A percentile compares a stretch with the other conserved stretches of the same genome.
Evolutionary conservation across 495 filamentous ascomycete genomes (phyloP).

Genomic region (Annulohypoxylon bovei): DNA sequence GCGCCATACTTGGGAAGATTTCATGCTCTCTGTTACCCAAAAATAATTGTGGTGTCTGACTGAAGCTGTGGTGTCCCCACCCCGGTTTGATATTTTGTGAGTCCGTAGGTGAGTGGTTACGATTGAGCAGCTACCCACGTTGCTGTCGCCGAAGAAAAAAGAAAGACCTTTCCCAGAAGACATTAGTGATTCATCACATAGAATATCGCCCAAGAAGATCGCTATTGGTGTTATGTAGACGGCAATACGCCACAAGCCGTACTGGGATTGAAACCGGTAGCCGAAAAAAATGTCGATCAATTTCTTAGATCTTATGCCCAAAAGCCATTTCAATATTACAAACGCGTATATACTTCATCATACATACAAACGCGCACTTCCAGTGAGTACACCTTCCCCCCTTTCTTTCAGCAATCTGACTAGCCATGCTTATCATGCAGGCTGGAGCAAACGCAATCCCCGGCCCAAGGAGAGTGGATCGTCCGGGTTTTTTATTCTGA

Average conservation of each 20-base stretch:
- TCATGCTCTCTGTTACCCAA: background rate
- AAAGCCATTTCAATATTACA: background rate
- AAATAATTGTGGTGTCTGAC: constrained; percentile 9
- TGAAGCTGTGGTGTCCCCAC: constrained; percentile 2
- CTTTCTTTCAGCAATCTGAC: background rate
- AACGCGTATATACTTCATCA: background rate
- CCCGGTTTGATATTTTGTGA: constrained; percentile 5
- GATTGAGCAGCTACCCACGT: background rate
- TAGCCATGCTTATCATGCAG: background rate
- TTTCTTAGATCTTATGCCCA: background rate
- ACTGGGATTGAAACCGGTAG: background rate
- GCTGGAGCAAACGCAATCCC: background rate
- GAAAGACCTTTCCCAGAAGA: too few species aligned
- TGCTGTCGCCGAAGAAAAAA: background rate
- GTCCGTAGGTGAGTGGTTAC: background rate
- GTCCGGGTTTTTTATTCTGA: background rate
- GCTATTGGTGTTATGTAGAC: background rate
- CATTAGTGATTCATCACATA: background rate
- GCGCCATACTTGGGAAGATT: background rate
- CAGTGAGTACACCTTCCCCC: background rate
- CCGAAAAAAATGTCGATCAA: background rate
- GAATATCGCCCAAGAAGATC: background rate
- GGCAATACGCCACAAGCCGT: background rate
- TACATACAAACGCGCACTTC: background rate
- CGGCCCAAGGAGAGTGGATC: background rate